These are phyloP conservation scores for Pseudomicrostroma phylloplanum DNA, from an alignment of 1,284 basidiomycete genomes.

Conservation along the genomic window DNA sequence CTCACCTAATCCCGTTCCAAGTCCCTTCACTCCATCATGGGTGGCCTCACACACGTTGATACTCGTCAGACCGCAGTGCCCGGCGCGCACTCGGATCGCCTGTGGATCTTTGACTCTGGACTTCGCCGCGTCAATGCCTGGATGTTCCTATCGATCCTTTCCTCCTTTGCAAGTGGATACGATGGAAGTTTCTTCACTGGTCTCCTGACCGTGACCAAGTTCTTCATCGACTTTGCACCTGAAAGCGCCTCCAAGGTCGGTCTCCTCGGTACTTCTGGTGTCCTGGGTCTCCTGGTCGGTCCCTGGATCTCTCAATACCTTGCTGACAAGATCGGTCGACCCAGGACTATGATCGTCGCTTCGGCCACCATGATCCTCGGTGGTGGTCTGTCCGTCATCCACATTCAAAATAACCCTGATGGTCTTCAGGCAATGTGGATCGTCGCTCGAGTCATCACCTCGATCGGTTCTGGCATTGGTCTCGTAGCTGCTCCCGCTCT, in stretches of 20 bases:
- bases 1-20: too few species aligned
- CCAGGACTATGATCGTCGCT: constrained; percentile 4
- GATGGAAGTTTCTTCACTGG: constrained; percentile 14
- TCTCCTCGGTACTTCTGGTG: background rate
- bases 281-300: constrained; percentile 7
- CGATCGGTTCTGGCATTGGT: background rate
- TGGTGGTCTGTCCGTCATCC: constrained; percentile 8
- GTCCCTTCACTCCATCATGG: too few species aligned
- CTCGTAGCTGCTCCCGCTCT: constrained; percentile 10
- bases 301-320: constrained; percentile 5
- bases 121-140: constrained; percentile 13
- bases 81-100: too few species aligned
- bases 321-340: constrained; percentile 8
- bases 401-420: background rate
- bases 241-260: constrained; percentile 1
- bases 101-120: too few species aligned
- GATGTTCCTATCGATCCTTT: constrained; percentile 11
- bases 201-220: constrained; percentile 8
- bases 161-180: constrained; percentile 10
- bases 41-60: too few species aligned
- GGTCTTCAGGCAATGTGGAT: constrained; percentile 7
- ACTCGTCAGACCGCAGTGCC: too few species aligned
- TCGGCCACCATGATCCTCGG: constrained; percentile 3
- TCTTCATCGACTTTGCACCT: constrained; percentile 4
- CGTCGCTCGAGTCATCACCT: constrained; percentile 10